phyloP scores from a whole-genome alignment of 768 basidiomycete genomes.

The Boletus sp. region DNA sequence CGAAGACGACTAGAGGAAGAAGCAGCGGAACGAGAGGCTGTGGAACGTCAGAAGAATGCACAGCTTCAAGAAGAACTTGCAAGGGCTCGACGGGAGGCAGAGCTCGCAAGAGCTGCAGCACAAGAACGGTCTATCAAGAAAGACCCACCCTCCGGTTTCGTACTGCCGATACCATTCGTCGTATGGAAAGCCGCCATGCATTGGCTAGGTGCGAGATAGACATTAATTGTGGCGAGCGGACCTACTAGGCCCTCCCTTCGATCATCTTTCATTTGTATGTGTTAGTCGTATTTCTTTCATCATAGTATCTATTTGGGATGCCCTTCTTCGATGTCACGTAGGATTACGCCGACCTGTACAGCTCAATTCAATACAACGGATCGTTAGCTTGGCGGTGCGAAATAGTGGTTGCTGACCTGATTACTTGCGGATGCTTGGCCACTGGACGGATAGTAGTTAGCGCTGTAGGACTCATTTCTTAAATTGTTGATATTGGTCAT shows the following conservation, averaged over 20 bases:
- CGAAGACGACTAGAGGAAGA: constrained; percentile 29
- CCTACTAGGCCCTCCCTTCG: not conserved
- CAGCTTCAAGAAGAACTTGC: constrained; percentile 33
- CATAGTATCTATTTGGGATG: constrained; percentile 19
- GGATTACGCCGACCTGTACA: constrained; percentile 2
- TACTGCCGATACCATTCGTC: constrained; percentile 35
- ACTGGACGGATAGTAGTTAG: not conserved
- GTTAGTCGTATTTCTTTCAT: not conserved
- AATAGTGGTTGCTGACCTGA: not conserved
- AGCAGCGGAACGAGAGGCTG: constrained; percentile 24
- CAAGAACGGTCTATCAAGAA: constrained; percentile 28
- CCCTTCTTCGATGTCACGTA: not conserved
- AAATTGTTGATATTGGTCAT: not conserved
- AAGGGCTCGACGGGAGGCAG: constrained; percentile 28
- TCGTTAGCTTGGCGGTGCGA: not conserved
- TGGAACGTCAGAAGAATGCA: constrained; percentile 27
- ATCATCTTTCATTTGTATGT: not conserved
- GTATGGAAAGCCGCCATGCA: constrained; percentile 34
- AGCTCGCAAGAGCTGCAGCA: constrained; percentile 18
- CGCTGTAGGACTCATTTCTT: not conserved
- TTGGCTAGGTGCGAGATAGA: constrained; percentile 32
- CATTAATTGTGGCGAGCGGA: not conserved
- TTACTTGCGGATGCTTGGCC: not conserved
- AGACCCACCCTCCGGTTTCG: constrained; percentile 29
- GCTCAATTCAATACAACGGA: constrained; percentile 1